These are phyloP conservation scores for Babesia sp. DNA, from an alignment of 169 alveolate genomes.

Conservation along the genomic window DNA sequence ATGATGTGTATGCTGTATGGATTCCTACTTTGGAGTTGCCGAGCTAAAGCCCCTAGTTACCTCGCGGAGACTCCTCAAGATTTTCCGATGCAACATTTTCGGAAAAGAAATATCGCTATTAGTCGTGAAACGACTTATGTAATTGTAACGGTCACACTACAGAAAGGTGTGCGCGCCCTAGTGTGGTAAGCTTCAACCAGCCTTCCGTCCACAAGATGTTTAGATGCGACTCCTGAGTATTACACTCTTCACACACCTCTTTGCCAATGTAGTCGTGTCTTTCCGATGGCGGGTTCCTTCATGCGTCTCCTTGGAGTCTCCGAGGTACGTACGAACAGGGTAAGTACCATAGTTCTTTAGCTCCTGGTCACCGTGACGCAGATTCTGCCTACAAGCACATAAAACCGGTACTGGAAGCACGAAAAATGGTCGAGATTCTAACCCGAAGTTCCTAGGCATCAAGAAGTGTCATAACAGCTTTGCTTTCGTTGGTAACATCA, in stretches of 20 bases:
- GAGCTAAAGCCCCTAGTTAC: conserved; percentile 31
- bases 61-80: not conserved
- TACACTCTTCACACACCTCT: not conserved
- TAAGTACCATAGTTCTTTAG: not conserved
- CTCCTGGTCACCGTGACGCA: not conserved
- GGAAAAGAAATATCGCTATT: not conserved
- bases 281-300: conserved; percentile 21
- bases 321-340: conserved; percentile 1
- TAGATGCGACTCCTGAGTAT: conserved; percentile 8
- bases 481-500: conserved; percentile 81
- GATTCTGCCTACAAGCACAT: conserved; percentile 69
- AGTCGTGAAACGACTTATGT: not conserved
- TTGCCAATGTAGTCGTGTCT: not conserved
- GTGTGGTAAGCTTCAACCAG: not conserved
- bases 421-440: conserved; percentile 85
- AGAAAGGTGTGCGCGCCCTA: not conserved
- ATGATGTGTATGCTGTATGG: not conserved
- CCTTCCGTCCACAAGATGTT: not conserved
- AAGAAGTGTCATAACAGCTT: conserved; percentile 79
- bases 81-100: conserved; percentile 3
- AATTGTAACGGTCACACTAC: not conserved
- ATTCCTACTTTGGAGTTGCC: conserved; percentile 24
- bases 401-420: conserved; percentile 86
- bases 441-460: conserved; percentile 82
- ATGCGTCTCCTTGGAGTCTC: not conserved